phyloP scores from a whole-genome alignment of 805 yeast genomes.

The Sugiyamaella smithiae region DNA sequence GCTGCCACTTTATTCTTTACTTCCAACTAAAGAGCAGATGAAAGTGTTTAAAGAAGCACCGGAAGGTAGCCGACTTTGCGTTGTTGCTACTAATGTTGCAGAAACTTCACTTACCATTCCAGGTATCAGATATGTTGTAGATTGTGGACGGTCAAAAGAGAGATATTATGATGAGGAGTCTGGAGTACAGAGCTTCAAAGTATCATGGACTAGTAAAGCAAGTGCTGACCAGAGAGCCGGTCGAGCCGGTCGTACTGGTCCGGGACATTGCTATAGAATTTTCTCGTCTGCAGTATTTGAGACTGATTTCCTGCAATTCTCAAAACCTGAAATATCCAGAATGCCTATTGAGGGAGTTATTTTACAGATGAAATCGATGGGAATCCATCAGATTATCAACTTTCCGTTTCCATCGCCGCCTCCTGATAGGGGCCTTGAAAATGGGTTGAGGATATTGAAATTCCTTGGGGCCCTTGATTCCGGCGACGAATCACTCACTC shows the following conservation, averaged over 20 bases:
- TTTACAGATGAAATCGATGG: conserved; percentile 94
- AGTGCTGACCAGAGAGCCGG: conserved; percentile 95
- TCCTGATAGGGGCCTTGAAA: conserved; percentile 52
- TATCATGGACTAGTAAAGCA: conserved; percentile 92
- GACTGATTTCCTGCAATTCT: conserved; percentile 75
- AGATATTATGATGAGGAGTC: conserved; percentile 75
- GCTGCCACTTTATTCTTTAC: conserved; percentile 83
- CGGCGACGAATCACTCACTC: conserved; percentile 59
- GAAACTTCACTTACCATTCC: conserved; percentile 97
- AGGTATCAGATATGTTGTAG: conserved; percentile 90
- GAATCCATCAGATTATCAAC: conserved; percentile 81
- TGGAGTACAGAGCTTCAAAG: conserved; percentile 89
- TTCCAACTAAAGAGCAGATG: conserved; percentile 95
- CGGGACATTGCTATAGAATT: conserved; percentile 93
- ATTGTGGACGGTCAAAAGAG: conserved; percentile 91
- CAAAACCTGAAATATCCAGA: conserved; percentile 84
- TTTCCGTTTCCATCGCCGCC: conserved; percentile 98
- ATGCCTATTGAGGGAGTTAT: conserved; percentile 98
- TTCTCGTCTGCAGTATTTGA: conserved; percentile 94
- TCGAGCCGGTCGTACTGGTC: conserved; percentile 98
- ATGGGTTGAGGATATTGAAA: conserved; percentile 65
- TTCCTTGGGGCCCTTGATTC: conserved; percentile 73
- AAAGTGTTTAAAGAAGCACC: conserved; percentile 88
- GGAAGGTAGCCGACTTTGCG: conserved; percentile 77
- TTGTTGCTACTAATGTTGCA: conserved; percentile 96